These are phyloP conservation scores for Capsicum chinense DNA, from an alignment of 257 asterid species.

Conservation along the genomic window DNA sequence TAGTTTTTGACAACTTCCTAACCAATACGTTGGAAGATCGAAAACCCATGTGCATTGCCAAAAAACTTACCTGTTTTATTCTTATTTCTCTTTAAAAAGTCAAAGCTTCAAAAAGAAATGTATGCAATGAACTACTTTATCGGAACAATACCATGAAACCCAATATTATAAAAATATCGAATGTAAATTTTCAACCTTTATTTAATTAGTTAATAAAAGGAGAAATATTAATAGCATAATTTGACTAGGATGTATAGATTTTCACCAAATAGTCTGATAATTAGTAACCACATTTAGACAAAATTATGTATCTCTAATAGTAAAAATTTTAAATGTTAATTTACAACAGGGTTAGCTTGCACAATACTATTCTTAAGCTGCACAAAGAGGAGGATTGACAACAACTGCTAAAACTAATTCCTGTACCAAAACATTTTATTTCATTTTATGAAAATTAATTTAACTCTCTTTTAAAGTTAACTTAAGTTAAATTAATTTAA, in stretches of 20 bases:
- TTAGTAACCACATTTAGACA: background rate
- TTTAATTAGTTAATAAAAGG: background rate
- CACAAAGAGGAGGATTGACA: background rate
- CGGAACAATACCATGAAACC: background rate
- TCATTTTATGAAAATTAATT: no score
- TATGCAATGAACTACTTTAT: background rate
- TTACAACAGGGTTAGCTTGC: background rate
- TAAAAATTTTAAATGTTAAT: background rate
- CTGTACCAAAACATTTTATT: background rate
- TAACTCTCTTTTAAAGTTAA: no score
- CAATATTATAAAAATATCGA: background rate
- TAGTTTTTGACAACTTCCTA: background rate
- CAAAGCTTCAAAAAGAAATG: background rate
- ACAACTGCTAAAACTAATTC: background rate
- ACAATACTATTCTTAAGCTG: background rate
- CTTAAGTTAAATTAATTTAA: no score
- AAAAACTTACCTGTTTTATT: background rate
- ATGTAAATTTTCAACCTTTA: background rate
- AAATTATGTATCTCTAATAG: background rate
- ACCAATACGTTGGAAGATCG: background rate
- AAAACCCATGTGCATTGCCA: constrained; percentile 29
- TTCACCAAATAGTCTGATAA: background rate
- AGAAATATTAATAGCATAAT: constrained; percentile 14
- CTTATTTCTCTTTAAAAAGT: background rate
- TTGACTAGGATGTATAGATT: background rate